Conservation (phyloP, 1,139 yeast species). For the Magnusiomyces tetraspermus region DNA sequence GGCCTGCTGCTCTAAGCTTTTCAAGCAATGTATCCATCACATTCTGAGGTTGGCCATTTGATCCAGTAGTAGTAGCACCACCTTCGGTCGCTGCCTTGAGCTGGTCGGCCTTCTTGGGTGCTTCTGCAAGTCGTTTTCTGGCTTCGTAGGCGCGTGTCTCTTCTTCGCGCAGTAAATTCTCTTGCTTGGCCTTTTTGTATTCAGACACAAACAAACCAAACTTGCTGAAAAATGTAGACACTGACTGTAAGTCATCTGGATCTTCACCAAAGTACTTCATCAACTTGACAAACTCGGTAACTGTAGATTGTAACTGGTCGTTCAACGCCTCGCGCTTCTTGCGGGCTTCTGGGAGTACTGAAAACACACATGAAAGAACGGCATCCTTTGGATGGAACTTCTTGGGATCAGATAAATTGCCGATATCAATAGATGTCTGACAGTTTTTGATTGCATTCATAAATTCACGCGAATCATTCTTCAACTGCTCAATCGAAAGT, state of each 20-base stretch:
- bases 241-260: slow-evolving; percentile 48
- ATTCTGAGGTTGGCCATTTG: slow-evolving; percentile 19
- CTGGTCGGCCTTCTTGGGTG: slow-evolving; percentile 29
- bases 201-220: slow-evolving; percentile 65
- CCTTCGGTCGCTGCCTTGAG: slow-evolving; percentile 21
- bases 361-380: slow-evolving; percentile 46
- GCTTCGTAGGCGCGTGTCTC: slow-evolving; percentile 67
- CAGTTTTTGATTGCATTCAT: slow-evolving; percentile 46
- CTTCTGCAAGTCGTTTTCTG: slow-evolving; percentile 55
- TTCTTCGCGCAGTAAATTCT: slow-evolving; percentile 71
- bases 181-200: slow-evolving; percentile 66
- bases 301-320: slow-evolving; percentile 46
- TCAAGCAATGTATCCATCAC: slow-evolving; percentile 70
- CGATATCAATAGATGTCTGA: slow-evolving; percentile 49
- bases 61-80: slow-evolving; percentile 7
- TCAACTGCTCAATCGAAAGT: slow-evolving; percentile 65
- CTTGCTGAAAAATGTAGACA: slow-evolving; percentile 59
- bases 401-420: slow-evolving; percentile 61
- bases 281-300: slow-evolving; percentile 46
- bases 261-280: slow-evolving; percentile 84
- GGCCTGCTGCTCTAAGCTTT: slow-evolving; percentile 63
- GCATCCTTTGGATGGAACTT: slow-evolving; percentile 72
- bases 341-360: slow-evolving; percentile 49
- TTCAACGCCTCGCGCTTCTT: slow-evolving; percentile 49
- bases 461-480: slow-evolving; percentile 59